Evolutionary conservation across 768 basidiomycete species (phyloP).

Genomic region (Suillus brevipes): DNA sequence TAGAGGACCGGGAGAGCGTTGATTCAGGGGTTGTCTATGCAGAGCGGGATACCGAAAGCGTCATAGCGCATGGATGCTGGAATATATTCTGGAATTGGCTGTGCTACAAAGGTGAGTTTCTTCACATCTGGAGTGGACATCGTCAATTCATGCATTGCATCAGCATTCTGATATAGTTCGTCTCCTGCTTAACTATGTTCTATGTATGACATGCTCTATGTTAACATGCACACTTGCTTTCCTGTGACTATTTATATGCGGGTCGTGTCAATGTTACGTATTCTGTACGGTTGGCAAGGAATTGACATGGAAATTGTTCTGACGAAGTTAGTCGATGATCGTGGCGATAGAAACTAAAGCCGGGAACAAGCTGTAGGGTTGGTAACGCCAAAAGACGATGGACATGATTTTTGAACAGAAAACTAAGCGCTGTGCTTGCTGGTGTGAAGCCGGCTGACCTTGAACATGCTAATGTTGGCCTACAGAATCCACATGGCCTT

Average conservation of each 20-base stretch:
- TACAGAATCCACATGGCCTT: too few species aligned
- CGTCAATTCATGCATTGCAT: neutral
- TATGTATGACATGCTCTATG: neutral
- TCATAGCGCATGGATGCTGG: neutral
- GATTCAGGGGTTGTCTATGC: neutral
- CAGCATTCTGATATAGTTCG: neutral
- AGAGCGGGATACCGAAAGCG: neutral
- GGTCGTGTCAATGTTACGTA: neutral
- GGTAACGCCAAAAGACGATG: too few species aligned
- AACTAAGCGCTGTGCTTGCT: too few species aligned
- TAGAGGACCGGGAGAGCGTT: neutral
- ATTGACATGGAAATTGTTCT: neutral
- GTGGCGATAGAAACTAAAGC: neutral
- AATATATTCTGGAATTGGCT: neutral
- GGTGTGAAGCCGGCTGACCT: neutral
- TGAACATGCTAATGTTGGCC: neutral
- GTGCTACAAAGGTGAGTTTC: conserved; percentile 3
- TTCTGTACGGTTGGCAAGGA: neutral
- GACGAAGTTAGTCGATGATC: neutral
- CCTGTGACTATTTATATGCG: neutral
- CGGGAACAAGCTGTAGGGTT: neutral
- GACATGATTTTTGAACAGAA: neutral
- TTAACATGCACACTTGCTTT: neutral
- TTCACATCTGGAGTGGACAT: neutral
- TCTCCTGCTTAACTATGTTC: neutral